These are phyloP conservation scores for Zygosaccharomyces gambellarensis DNA, from an alignment of 805 yeast species.

Conservation along the genomic window DNA sequence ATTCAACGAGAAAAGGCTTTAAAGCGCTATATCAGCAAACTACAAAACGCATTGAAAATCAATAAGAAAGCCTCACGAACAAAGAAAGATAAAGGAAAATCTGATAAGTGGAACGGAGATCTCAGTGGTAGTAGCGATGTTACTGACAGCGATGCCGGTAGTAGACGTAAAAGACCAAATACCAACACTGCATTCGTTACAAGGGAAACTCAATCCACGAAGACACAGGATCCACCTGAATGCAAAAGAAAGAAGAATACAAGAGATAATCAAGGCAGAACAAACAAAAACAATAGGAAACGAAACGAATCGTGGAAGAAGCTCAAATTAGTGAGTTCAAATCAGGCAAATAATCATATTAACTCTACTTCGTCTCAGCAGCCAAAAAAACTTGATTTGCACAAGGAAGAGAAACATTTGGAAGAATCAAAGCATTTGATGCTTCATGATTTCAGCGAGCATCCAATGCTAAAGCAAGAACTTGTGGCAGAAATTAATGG, in stretches of 20 bases:
- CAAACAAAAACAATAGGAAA: background rate
- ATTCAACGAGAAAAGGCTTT: background rate
- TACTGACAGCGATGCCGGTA: background rate
- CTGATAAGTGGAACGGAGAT: background rate
- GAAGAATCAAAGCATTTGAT: background rate
- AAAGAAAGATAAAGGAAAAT: background rate
- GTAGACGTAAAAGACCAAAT: background rate
- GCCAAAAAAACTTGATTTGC: background rate
- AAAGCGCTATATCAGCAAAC: background rate
- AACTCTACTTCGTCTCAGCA: background rate
- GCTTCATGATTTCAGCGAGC: background rate
- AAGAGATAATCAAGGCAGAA: background rate
- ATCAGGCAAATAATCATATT: background rate
- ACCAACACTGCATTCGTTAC: background rate
- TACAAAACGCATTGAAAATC: background rate
- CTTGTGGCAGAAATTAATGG: constrained; percentile 4
- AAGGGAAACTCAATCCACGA: background rate
- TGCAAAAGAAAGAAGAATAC: background rate
- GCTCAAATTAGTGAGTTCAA: background rate
- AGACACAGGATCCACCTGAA: background rate
- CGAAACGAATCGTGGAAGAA: background rate
- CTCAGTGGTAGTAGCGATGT: background rate
- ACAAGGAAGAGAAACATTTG: background rate
- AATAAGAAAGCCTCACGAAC: background rate
- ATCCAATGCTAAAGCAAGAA: constrained; percentile 6